phyloP scores from a whole-genome alignment of 2,329 filamentous ascomycete species.

The Xylaria sp. region DNA sequence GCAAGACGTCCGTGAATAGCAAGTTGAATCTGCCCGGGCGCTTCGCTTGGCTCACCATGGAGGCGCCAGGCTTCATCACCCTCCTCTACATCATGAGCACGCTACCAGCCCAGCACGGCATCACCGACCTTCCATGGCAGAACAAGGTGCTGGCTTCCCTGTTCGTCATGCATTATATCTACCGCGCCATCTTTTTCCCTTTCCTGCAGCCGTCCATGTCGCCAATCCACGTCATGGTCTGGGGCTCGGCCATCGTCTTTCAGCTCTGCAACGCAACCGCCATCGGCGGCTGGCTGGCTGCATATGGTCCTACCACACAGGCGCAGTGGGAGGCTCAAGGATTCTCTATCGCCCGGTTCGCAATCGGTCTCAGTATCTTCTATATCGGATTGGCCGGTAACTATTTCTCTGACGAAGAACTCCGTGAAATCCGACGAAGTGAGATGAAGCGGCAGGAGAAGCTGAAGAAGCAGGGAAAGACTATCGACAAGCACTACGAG shows the following conservation, averaged over 20 bases:
- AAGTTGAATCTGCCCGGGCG: conserved; percentile 88
- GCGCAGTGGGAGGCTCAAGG: conserved; percentile 60
- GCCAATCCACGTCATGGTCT: conserved; percentile 80
- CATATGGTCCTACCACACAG: conserved; percentile 76
- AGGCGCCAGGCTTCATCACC: conserved; percentile 79
- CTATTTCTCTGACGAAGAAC: conserved; percentile 88
- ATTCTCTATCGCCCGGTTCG: conserved; percentile 59
- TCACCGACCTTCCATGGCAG: conserved; percentile 75
- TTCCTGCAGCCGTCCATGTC: conserved; percentile 92
- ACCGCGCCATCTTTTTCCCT: conserved; percentile 87
- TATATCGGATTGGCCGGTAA: conserved; percentile 80
- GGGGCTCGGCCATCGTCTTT: conserved; percentile 73
- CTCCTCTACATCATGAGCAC: conserved; percentile 82
- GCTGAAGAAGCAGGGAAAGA: conserved; percentile 53
- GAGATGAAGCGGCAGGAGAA: conserved; percentile 70
- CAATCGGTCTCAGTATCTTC: conserved; percentile 78
- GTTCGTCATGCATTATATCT: conserved; percentile 86
- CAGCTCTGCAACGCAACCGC: conserved; percentile 83
- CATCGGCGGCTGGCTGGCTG: conserved; percentile 83
- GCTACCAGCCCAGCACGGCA: conserved; percentile 68
- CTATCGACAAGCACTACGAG: conserved; percentile 84
- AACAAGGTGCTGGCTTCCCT: conserved; percentile 80
- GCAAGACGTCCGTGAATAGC: conserved; percentile 85
- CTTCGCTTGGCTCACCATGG: conserved; percentile 89
- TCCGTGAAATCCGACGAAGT: conserved; percentile 84